Conservation (phyloP, 2,329 filamentous ascomycete genomes). For the Pseudogymnoascus pannorum region DNA sequence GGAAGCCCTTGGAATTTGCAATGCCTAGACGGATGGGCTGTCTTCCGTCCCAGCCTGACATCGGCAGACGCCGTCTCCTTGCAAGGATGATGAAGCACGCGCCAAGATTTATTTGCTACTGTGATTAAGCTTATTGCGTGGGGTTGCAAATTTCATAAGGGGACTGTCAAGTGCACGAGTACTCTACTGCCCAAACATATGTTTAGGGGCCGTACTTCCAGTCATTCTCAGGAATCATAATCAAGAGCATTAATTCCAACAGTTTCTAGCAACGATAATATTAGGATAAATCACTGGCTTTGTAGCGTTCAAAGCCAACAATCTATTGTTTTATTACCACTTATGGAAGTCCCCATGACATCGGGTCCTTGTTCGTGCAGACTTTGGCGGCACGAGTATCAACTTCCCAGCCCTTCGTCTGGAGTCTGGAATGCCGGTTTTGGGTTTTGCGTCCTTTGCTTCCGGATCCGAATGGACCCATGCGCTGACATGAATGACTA, state of each 20-base stretch:
- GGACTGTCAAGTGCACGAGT: no score
- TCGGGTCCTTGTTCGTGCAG: no score
- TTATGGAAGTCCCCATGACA: no score
- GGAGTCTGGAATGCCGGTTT: not conserved
- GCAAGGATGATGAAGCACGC: conserved; percentile 1
- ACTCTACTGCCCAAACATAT: no score
- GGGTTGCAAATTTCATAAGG: not conserved
- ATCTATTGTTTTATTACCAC: no score
- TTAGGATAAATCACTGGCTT: no score
- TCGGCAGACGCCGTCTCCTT: not conserved
- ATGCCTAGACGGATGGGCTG: conserved; percentile 2
- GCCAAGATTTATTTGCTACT: not conserved
- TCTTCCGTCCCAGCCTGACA: conserved; percentile 2
- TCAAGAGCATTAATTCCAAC: no score
- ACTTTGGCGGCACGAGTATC: not conserved
- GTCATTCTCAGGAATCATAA: no score
- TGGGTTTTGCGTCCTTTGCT: not conserved
- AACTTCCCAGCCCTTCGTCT: not conserved
- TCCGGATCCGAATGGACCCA: not conserved
- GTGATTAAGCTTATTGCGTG: conserved; percentile 3
- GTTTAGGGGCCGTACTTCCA: no score
- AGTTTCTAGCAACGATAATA: no score
- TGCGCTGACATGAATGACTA: not conserved
- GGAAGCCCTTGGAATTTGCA: not conserved
- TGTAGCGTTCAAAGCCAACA: no score